Evolutionary conservation across 352 stramenopile genomes (phyloP), one percentile per base, ranked within the genome.

Genomic region (Phytophthora syringae): DNA sequence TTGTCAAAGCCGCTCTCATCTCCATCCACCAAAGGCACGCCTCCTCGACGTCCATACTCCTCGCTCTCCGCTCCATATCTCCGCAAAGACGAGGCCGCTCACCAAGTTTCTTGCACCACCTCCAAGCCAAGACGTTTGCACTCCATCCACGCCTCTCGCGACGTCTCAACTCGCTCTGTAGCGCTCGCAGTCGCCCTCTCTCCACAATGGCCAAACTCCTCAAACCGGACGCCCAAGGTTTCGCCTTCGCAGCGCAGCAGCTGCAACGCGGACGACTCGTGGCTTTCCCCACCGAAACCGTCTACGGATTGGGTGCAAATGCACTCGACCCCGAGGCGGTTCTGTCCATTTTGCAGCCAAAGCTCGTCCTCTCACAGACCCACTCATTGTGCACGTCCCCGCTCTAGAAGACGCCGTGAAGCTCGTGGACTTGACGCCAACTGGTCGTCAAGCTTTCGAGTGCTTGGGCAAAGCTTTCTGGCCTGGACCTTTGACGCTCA

Each of bases 211-310:
- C 80, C 30, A 65, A 52, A 20, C 70, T 89, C 16, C 62, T 92
- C 9, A 42, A 71, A 34, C 73, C 81, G 1, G 77, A 89, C 57
- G 65, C 69, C 7, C 55, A 72, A 28, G 83, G 83, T 16, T 84
- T 83, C 36, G 64, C 57, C 22, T 49, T 74, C 25, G 88, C 88
- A 11, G 88, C 81, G 24, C 70, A 84, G 48, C 76, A 90, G 55
- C 67, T 98, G 18, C 84, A 80, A 40, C 67, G 73, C 39, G 93
- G 93, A n/a, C 70, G 77, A 22, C 74, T 98, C 11, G 86, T 98
- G 32, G 79, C 94, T 7, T 99, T 99, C 79, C 97, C 97, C 9
- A 99, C 97, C n/a, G 98, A 99, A 86, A 99, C 98, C 0, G 98
- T 99, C 18, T 99, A 99, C 68, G 98, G 98, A 0, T 83, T 99